Evolutionary conservation across 352 stramenopile species (phyloP).

Genomic region (Globisporangium parvum): DNA sequence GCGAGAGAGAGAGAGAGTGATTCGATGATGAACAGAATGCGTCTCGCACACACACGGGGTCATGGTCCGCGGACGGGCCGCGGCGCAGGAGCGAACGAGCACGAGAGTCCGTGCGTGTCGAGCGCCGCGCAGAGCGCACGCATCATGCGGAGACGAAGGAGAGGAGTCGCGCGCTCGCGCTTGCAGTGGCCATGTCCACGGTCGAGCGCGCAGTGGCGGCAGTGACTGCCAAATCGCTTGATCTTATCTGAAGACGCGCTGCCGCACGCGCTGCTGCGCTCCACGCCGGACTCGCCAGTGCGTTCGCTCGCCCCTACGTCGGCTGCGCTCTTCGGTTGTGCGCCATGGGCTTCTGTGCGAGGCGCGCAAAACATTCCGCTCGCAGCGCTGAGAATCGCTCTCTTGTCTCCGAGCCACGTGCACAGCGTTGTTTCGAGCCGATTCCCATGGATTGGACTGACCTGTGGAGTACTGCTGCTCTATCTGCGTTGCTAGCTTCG

Average conservation of each 20-base stretch:
- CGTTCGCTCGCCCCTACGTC: constrained; percentile 6
- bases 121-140: constrained; percentile 17
- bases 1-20: constrained; percentile 8
- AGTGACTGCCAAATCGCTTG: constrained; percentile 85
- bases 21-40: constrained; percentile 38
- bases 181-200: too few species aligned
- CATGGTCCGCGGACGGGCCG: neutral
- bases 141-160: constrained; percentile 20
- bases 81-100: neutral
- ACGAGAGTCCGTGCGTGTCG: constrained; percentile 6
- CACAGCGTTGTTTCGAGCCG: too few species aligned
- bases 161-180: constrained; percentile 27
- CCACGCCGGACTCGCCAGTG: neutral
- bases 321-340: constrained; percentile 2
- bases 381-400: neutral
- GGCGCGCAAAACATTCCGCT: constrained; percentile 2
- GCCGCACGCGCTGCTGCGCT: neutral
- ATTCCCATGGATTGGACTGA: too few species aligned
- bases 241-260: constrained; percentile 72
- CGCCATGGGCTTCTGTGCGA: neutral
- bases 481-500: constrained; percentile 45
- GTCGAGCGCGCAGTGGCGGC: constrained; percentile 8
- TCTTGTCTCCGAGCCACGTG: too few species aligned
- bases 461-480: neutral
- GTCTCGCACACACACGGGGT: neutral